Conservation (phyloP, 257 asterid genomes). For the Plectranthus barbatus region DNA sequence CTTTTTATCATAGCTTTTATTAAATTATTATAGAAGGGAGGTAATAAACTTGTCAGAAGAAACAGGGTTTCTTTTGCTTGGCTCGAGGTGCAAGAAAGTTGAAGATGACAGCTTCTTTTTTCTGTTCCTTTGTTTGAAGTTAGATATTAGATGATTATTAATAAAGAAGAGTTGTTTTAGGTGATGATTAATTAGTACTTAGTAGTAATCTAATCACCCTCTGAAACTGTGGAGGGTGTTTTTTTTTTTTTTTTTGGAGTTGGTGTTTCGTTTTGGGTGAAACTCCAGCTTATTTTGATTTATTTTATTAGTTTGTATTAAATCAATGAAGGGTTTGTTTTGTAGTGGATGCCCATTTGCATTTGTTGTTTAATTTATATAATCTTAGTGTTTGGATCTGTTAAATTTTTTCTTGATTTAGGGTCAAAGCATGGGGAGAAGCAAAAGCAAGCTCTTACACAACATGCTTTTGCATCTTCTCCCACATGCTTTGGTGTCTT, state of each 20-base stretch:
- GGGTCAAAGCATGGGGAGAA: constrained; percentile 40
- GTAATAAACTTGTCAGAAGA: background rate
- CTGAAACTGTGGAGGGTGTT: constrained; percentile 11
- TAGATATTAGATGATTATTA: constrained; percentile 9
- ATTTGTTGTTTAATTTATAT: background rate
- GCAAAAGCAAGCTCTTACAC: constrained; percentile 13
- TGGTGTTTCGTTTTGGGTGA: constrained; percentile 40
- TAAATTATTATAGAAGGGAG: background rate
- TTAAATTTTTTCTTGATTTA: background rate
- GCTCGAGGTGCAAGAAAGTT: constrained; percentile 28
- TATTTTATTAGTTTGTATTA: background rate
- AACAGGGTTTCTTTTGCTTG: constrained; percentile 19
- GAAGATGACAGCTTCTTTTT: constrained; percentile 23
- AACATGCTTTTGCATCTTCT: constrained; percentile 16
- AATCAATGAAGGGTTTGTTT: constrained; percentile 14
- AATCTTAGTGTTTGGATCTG: background rate
- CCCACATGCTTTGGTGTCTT: constrained; percentile 25
- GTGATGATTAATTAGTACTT: background rate
- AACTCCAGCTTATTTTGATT: constrained; percentile 9
- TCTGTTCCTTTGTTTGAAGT: constrained; percentile 11
- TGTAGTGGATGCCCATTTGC: constrained; percentile 18
- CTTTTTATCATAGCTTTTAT: background rate
- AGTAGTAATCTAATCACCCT: background rate
- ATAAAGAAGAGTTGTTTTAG: constrained; percentile 9
- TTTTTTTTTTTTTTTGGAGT: constrained; percentile 4